Conservation (phyloP, 2,329 filamentous ascomycete species). For the Sarocladium brachiariae region DNA sequence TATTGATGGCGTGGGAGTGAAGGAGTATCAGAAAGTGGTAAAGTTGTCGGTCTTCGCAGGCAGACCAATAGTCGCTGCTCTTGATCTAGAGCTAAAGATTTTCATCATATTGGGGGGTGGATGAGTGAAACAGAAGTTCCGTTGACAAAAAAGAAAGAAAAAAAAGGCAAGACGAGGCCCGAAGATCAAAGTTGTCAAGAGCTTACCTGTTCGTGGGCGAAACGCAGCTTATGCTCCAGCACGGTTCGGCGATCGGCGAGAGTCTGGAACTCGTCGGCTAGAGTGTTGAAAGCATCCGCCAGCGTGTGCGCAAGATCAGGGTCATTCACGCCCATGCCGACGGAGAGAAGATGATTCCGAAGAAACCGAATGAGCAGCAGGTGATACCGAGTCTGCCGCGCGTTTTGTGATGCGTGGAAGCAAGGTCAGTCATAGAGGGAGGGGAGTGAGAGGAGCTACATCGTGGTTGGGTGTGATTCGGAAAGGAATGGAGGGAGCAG, state of each 20-base stretch:
- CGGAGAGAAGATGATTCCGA: conserved; percentile 5
- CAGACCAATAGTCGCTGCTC: conserved; percentile 47
- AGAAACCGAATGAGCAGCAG: conserved; percentile 1
- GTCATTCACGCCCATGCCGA: conserved; percentile 28
- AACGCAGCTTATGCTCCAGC: conserved; percentile 59
- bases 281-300: conserved; percentile 56
- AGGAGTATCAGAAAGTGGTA: conserved; percentile 15
- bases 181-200: not conserved
- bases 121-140: not conserved
- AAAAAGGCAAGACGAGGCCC: not conserved
- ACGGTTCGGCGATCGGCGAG: conserved; percentile 58
- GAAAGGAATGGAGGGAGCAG: not conserved
- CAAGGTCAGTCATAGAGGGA: not conserved
- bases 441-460: conserved; percentile 2
- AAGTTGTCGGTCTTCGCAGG: conserved; percentile 53
- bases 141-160: conserved; percentile 10
- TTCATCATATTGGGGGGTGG: conserved; percentile 29
- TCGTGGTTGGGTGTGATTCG: not conserved
- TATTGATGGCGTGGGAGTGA: not conserved
- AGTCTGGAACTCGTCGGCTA: conserved; percentile 58
- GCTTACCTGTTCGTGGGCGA: conserved; percentile 60
- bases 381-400: not conserved
- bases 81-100: conserved; percentile 77
- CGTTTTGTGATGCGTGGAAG: not conserved
- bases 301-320: conserved; percentile 45